Conservation (phyloP, 1,284 basidiomycete species). For the Abortiporus biennis region DNA sequence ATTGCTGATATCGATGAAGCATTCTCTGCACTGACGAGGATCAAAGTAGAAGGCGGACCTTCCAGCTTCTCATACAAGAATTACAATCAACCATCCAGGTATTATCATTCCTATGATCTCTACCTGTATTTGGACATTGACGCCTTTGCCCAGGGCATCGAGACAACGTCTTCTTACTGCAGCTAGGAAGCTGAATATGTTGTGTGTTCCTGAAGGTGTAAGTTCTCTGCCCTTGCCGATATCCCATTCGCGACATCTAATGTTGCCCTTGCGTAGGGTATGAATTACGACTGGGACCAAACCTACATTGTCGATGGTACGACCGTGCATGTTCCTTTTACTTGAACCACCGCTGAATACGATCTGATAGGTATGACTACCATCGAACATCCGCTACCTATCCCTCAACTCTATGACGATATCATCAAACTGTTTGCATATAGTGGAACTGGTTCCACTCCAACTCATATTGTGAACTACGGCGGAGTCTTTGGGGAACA, state of each 20-base stretch:
- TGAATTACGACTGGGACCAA: slow-evolving; percentile 72
- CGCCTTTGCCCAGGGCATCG: slow-evolving; percentile 41
- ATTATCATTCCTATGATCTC: slow-evolving; percentile 9
- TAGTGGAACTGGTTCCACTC: slow-evolving; percentile 68
- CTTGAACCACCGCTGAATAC: background rate
- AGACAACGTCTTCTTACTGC: slow-evolving; percentile 59
- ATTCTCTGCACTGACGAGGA: slow-evolving; percentile 52
- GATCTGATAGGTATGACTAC: slow-evolving; percentile 61
- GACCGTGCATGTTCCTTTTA: slow-evolving; percentile 8
- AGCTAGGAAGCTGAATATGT: slow-evolving; percentile 57
- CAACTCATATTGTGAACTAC: slow-evolving; percentile 70
- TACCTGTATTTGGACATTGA: background rate
- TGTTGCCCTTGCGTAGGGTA: slow-evolving; percentile 37
- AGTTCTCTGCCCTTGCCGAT: slow-evolving; percentile 9
- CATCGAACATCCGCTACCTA: slow-evolving; percentile 64
- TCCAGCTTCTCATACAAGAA: slow-evolving; percentile 72
- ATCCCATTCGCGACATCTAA: background rate
- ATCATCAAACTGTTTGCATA: slow-evolving; percentile 49
- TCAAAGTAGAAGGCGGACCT: slow-evolving; percentile 66
- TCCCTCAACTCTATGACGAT: slow-evolving; percentile 64
- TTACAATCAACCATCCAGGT: slow-evolving; percentile 64
- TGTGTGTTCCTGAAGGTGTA: slow-evolving; percentile 67
- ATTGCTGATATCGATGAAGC: slow-evolving; percentile 58
- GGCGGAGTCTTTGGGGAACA: slow-evolving; percentile 64
- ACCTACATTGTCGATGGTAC: slow-evolving; percentile 69